Evolutionary conservation across 2,329 filamentous ascomycete genomes (phyloP), one percentile per base, ranked within the genome.

Genomic region (Pseudogymnoascus sp.): DNA sequence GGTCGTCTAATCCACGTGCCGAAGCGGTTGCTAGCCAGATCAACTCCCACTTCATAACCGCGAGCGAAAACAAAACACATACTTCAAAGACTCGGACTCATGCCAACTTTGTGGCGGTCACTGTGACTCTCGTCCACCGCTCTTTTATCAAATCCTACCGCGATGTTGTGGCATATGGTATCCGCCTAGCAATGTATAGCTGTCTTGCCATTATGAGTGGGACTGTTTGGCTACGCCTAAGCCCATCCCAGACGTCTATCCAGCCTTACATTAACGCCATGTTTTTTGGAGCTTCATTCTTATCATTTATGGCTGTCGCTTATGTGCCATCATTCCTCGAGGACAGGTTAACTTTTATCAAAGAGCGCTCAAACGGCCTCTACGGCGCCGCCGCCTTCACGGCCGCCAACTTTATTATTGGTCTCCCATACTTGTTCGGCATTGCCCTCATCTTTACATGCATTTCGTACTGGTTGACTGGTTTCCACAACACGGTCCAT

Each of bases 261-360:
- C 87, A 90, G 68, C 85, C 90, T 0, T 89, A 90, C 68, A 90
- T 86, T 72, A 96, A 95, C 71, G 88, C 89, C 53, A 88, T 93
- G 73, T 88, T 88, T 77, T 89, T 88, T 67, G 85, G 87, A 12
- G 83, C 81, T 0, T 87, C 87, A 1, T 90, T 90, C 74, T 89
- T 90, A 84, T 88, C 84, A 41, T 90, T 90, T 75, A 90, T 90
- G 87, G 86, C 87, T 0, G 86, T 95, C 1, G 91, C 91, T 0
- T 95, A 95, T 72, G 88, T 94, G 2, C 91, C 91, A 0, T 83
- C 89, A 0, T 94, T 87, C 72, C 82, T 96, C 43, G 91, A 96
- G 70, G 90, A 95, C 71, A 82, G 86, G 28, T 77, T 82, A 5
- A 85, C 84, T 0, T 92, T 86, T 72, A 77, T 84, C 68, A 91